These are phyloP conservation scores for Hygrocybe punicea DNA, from an alignment of 768 basidiomycete genomes.

Conservation along the genomic window DNA sequence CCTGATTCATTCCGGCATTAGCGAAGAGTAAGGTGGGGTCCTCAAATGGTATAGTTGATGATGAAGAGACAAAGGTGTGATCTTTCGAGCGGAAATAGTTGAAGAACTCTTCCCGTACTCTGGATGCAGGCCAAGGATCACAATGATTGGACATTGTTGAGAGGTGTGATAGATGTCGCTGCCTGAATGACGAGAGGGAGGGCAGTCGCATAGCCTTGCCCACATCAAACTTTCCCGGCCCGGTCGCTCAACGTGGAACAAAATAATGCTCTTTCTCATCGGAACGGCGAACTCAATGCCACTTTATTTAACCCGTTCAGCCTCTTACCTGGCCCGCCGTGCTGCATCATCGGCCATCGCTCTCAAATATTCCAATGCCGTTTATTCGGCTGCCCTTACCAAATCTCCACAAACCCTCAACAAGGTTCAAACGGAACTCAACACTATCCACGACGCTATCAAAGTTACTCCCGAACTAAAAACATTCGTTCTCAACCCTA, in stretches of 20 bases:
- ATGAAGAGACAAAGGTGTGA: slow-evolving; percentile 89
- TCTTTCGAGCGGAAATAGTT: slow-evolving; percentile 75
- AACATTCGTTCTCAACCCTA: slow-evolving; percentile 84
- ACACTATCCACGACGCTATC: slow-evolving; percentile 65
- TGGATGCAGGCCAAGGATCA: slow-evolving; percentile 72
- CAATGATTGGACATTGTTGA: slow-evolving; percentile 40
- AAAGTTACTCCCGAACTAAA: slow-evolving; percentile 59
- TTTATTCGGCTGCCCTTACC: slow-evolving; percentile 75
- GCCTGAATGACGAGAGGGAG: neutral
- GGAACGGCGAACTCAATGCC: neutral
- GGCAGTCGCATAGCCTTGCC: no score
- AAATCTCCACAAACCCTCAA: slow-evolving; percentile 80
- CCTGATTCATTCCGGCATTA: slow-evolving; percentile 98
- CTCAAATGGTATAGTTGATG: slow-evolving; percentile 92
- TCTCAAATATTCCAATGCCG: slow-evolving; percentile 79
- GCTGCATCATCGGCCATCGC: slow-evolving; percentile 69
- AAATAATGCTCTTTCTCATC: neutral
- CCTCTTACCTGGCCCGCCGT: slow-evolving; percentile 58
- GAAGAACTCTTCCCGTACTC: slow-evolving; percentile 87
- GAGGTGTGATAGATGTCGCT: slow-evolving; percentile 2
- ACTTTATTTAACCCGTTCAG: slow-evolving; percentile 44
- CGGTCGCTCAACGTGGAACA: no score
- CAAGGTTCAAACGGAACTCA: slow-evolving; percentile 84
- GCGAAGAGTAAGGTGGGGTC: slow-evolving; percentile 97
- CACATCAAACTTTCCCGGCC: no score